Evolutionary conservation across 371 early-diverging fungal species (phyloP).

Genomic region (Fennellomyces sp.): DNA sequence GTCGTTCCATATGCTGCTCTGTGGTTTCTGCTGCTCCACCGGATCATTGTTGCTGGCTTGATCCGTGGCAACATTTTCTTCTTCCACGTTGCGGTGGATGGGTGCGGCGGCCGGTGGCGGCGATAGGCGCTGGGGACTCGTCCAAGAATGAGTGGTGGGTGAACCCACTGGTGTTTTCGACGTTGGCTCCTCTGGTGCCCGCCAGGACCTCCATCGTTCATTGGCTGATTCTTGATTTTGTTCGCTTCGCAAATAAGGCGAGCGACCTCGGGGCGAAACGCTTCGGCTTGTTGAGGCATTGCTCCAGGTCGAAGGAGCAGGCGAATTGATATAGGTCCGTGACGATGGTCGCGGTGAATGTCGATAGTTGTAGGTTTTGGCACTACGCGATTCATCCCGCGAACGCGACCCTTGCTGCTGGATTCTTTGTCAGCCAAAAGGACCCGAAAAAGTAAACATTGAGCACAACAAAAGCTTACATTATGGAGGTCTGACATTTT

Average conservation of each 20-base stretch:
- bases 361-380: neutral
- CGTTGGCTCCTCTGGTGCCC: neutral
- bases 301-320: neutral
- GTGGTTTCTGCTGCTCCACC: neutral
- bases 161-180: neutral
- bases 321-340: neutral
- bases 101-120: too few relatives aligned
- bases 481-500: too few relatives aligned
- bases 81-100: too few relatives aligned
- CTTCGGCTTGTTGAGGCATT: neutral
- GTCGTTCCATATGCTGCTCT: conserved; percentile 4
- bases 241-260: neutral
- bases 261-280: neutral
- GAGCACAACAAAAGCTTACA: too few relatives aligned
- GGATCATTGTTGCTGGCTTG: too few relatives aligned
- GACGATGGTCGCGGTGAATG: neutral
- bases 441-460: too few relatives aligned
- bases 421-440: too few relatives aligned
- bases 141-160: too few relatives aligned
- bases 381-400: neutral
- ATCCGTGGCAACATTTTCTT: neutral
- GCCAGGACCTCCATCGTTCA: neutral
- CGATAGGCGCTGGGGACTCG: too few relatives aligned
- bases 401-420: neutral
- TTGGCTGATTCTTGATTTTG: neutral